These are phyloP conservation scores for Volvariella volvacea DNA, from an alignment of 1,284 basidiomycete genomes.

Conservation along the genomic window DNA sequence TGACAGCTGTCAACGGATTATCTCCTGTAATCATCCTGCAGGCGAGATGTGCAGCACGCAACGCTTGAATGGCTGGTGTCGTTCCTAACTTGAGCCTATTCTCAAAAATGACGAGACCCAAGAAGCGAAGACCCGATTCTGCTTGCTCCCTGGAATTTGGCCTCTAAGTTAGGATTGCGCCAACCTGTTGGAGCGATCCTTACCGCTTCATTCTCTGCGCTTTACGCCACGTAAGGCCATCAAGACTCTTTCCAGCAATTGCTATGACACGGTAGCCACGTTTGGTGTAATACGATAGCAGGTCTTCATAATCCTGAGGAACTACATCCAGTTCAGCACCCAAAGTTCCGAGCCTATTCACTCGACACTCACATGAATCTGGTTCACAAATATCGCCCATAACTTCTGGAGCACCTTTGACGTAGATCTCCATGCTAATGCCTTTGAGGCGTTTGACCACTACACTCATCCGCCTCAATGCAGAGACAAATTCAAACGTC, in stretches of 20 bases:
- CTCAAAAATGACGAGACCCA: constrained; percentile 97
- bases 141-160: constrained; percentile 81
- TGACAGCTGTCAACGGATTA: constrained; percentile 94
- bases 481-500: constrained; percentile 95
- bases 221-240: constrained; percentile 93
- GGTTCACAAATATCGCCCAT: constrained; percentile 94
- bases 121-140: constrained; percentile 86
- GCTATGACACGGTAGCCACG: constrained; percentile 98
- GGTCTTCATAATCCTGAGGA: constrained; percentile 94
- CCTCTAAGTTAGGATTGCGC: constrained; percentile 8
- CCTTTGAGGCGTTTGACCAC: constrained; percentile 95
- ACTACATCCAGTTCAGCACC: constrained; percentile 42
- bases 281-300: constrained; percentile 95
- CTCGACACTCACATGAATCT: constrained; percentile 64
- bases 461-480: constrained; percentile 94
- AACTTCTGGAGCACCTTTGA: constrained; percentile 97
- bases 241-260: constrained; percentile 93
- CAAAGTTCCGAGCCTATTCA: neutral
- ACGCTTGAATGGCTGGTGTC: constrained; percentile 83
- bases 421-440: constrained; percentile 94
- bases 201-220: constrained; percentile 95
- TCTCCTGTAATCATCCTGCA: constrained; percentile 99
- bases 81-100: constrained; percentile 97
- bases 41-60: constrained; percentile 86
- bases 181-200: constrained; percentile 11